Conservation (phyloP, 106 monocot species). For the Dendrobium catenatum region DNA sequence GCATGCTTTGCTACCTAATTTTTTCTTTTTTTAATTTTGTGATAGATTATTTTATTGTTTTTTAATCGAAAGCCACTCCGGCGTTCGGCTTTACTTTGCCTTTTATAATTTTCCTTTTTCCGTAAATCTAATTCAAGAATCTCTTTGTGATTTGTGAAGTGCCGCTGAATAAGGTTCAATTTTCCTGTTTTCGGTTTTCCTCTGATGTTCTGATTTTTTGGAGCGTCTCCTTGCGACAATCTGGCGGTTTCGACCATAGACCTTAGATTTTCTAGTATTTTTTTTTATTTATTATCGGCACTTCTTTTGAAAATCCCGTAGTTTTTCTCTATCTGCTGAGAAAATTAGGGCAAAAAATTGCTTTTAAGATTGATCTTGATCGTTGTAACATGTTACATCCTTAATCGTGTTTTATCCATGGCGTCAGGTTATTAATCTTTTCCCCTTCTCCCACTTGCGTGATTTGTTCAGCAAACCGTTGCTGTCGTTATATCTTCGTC, state of each 20-base stretch:
- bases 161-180: background rate
- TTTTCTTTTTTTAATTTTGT: background rate
- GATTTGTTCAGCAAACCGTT: background rate
- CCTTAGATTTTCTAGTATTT: background rate
- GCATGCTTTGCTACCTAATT: background rate
- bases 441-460: background rate
- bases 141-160: background rate
- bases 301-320: background rate
- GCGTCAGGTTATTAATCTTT: background rate
- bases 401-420: constrained; percentile 1
- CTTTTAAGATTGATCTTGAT: background rate
- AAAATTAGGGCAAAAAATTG: background rate
- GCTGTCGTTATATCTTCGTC: background rate
- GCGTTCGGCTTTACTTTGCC: background rate
- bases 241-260: background rate
- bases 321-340: background rate
- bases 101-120: background rate
- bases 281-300: too few species aligned
- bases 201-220: background rate
- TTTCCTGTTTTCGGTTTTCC: background rate
- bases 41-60: background rate
- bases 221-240: background rate
- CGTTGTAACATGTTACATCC: background rate
- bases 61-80: background rate
- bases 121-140: background rate